Percentiles rank a stretch among this genome's conserved stretches.
These are phyloP conservation scores for Lepidium aucheri DNA, from an alignment of 345 rosid species.

Conservation along the genomic window DNA sequence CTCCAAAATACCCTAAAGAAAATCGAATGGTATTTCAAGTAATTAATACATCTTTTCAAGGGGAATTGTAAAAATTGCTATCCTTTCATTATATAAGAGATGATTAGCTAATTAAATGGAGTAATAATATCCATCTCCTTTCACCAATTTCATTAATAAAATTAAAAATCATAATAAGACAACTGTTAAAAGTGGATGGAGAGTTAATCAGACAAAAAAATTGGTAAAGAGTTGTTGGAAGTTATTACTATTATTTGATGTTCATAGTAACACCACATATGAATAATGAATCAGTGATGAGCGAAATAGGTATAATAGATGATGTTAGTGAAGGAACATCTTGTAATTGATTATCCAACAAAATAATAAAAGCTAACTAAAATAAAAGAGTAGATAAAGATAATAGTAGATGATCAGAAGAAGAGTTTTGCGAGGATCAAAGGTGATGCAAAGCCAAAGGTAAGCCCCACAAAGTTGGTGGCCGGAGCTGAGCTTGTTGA, in stretches of 20 bases:
- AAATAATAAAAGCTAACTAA: background rate
- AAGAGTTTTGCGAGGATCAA: constrained; percentile 7
- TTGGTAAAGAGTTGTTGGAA: constrained; percentile 6
- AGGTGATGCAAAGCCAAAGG: constrained; percentile 23
- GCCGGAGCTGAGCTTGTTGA: constrained; percentile 18
- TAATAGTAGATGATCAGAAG: constrained; percentile 6
- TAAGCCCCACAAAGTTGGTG: constrained; percentile 10
- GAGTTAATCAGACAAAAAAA: background rate
- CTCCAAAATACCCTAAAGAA: too few species aligned
- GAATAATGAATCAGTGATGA: background rate
- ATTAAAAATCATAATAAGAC: background rate
- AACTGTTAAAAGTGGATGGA: background rate
- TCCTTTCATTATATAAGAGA: too few species aligned
- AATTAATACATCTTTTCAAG: too few species aligned
- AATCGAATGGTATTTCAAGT: too few species aligned
- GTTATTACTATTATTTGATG: constrained; percentile 11
- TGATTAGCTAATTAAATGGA: background rate
- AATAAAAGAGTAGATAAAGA: background rate
- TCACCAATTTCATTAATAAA: background rate
- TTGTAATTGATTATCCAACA: constrained; percentile 5
- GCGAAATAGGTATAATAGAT: background rate
- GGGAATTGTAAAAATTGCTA: too few species aligned
- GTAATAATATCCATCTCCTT: background rate
- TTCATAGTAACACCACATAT: background rate
- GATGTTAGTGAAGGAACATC: constrained; percentile 6